phyloP scores from a whole-genome alignment of 2,329 filamentous ascomycete species.

The Aspergillus awamori region DNA sequence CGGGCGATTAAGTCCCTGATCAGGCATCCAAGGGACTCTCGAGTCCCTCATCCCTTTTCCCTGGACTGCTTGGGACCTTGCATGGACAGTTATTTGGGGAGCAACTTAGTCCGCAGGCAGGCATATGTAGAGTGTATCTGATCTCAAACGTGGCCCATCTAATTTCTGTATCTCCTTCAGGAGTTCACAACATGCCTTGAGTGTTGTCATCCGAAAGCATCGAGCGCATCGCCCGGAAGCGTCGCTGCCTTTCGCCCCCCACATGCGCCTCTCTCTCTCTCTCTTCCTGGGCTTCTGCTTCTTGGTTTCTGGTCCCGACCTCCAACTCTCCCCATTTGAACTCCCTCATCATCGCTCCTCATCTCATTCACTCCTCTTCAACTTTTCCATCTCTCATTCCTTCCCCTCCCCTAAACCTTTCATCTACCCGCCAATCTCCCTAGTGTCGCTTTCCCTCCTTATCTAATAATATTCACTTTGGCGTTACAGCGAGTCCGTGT shows the following conservation, averaged over 20 bases:
- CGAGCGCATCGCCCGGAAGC: slow-evolving; percentile 28
- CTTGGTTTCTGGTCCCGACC: slow-evolving; percentile 3
- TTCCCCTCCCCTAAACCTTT: neutral
- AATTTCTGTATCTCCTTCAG: neutral
- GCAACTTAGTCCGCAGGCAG: neutral
- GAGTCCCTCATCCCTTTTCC: neutral
- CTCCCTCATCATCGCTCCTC: neutral
- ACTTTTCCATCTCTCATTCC: neutral
- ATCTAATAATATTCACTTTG: slow-evolving; percentile 20
- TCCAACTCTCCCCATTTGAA: neutral
- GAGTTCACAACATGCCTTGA: neutral
- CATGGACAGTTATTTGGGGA: neutral
- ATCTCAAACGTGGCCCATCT: neutral
- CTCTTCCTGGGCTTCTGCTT: slow-evolving; percentile 1
- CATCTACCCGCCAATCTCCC: neutral
- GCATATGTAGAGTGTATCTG: neutral
- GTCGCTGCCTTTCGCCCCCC: slow-evolving; percentile 25
- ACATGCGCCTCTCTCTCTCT: slow-evolving; percentile 16
- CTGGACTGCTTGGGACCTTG: slow-evolving; percentile 2
- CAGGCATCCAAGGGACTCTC: neutral
- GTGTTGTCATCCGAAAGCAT: slow-evolving; percentile 9
- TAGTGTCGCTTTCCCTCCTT: slow-evolving; percentile 12
- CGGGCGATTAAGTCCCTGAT: neutral
- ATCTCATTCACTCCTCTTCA: neutral
- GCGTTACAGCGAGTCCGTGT: slow-evolving; percentile 12